phyloP scores from a whole-genome alignment of 306 rosid genomes.

The Quercus berberidifolia region DNA sequence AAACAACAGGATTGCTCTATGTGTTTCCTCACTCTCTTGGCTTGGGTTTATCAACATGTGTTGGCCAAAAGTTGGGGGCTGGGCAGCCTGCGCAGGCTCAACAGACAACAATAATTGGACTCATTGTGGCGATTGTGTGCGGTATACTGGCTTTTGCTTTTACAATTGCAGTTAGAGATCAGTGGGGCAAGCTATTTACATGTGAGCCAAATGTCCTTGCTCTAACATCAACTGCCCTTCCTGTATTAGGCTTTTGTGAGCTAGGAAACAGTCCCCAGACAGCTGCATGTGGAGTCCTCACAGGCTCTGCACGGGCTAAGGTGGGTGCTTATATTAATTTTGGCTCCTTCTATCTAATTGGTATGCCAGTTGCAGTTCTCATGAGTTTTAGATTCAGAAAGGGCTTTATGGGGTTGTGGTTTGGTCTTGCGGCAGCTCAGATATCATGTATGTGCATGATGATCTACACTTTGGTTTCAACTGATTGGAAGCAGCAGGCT shows the following conservation, averaged over 20 bases:
- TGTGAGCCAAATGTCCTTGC: background rate
- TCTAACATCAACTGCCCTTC: background rate
- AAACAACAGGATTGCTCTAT: constrained; percentile 2
- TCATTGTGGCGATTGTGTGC: background rate
- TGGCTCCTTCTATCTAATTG: constrained; percentile 5
- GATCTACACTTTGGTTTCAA: constrained; percentile 1
- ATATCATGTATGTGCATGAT: constrained; percentile 6
- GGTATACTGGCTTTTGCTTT: background rate
- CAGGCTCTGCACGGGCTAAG: constrained; percentile 6
- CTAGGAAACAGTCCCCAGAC: constrained; percentile 6
- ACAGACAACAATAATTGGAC: background rate
- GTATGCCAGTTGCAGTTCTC: constrained; percentile 3
- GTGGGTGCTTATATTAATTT: background rate
- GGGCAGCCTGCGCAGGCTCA: background rate
- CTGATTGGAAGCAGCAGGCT: background rate
- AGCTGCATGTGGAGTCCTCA: constrained; percentile 8
- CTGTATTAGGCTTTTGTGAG: constrained; percentile 4
- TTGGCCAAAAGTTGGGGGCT: constrained; percentile 7
- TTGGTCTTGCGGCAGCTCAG: constrained; percentile 7
- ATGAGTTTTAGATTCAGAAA: background rate
- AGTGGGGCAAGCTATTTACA: constrained; percentile 4
- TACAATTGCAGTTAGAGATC: background rate
- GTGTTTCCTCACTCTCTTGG: constrained; percentile 1
- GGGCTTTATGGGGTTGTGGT: constrained; percentile 3
- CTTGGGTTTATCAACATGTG: background rate